Conservation (phyloP, 2,329 filamentous ascomycete genomes). For the Cordyceps tenuipes region DNA sequence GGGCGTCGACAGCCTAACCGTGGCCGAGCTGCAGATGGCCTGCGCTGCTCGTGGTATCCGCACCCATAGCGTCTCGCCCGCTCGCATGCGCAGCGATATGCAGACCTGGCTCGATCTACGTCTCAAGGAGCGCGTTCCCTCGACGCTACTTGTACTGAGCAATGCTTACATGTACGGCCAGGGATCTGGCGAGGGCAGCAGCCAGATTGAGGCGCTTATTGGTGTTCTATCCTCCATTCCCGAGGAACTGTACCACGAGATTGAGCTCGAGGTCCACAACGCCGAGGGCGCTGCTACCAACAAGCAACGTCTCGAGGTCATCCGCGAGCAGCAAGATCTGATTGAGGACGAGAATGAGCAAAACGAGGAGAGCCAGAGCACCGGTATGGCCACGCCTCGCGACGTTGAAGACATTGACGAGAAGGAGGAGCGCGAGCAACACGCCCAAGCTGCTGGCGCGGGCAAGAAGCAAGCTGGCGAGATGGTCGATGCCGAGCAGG, state of each 20-base stretch:
- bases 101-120: constrained; percentile 91
- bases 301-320: constrained; percentile 95
- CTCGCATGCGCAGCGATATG: constrained; percentile 77
- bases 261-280: constrained; percentile 94
- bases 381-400: constrained; percentile 65
- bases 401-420: constrained; percentile 93
- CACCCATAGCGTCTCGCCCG: constrained; percentile 86
- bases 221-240: constrained; percentile 91
- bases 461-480: constrained; percentile 44
- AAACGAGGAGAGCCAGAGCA: constrained; percentile 69
- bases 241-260: constrained; percentile 98
- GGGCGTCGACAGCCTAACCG: constrained; percentile 87
- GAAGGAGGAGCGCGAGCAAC: constrained; percentile 63
- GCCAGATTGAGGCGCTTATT: constrained; percentile 86
- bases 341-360: constrained; percentile 97
- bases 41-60: constrained; percentile 87
- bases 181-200: constrained; percentile 77
- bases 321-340: constrained; percentile 96
- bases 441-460: constrained; percentile 40
- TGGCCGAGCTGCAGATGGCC: constrained; percentile 84
- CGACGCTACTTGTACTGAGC: constrained; percentile 87
- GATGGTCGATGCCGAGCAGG: constrained; percentile 43
- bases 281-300: constrained; percentile 96
- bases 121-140: constrained; percentile 90
- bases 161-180: constrained; percentile 97